Conservation (phyloP, 805 yeast species). For the Ogataea allantospora region DNA sequence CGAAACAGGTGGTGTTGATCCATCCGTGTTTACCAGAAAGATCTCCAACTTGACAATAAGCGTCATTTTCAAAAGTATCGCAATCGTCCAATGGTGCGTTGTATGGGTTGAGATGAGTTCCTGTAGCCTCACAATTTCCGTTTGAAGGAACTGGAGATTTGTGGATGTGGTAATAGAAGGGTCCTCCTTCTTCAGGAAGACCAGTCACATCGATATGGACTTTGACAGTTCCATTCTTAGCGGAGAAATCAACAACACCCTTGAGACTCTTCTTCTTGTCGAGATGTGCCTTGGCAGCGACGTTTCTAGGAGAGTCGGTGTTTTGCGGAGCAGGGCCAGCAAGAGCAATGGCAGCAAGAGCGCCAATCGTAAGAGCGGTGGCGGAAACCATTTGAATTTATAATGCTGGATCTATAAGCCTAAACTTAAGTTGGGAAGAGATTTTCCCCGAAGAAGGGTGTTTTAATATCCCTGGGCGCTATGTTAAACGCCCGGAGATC, state of each 20-base stretch:
- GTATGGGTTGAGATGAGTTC: conserved; percentile 64
- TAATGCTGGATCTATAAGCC: conserved; percentile 6
- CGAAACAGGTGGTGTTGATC: conserved; percentile 68
- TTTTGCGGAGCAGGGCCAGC: conserved; percentile 52
- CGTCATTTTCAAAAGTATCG: conserved; percentile 48
- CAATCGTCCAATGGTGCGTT: conserved; percentile 50
- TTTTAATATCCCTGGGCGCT: conserved; percentile 5
- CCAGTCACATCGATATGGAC: conserved; percentile 73
- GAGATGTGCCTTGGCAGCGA: conserved; percentile 58
- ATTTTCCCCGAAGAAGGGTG: conserved; percentile 5
- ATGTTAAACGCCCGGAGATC: conserved; percentile 3
- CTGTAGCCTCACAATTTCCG: conserved; percentile 54
- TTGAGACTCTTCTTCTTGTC: conserved; percentile 38
- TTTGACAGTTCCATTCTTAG: conserved; percentile 57
- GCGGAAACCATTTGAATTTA: conserved; percentile 20
- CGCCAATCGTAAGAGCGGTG: conserved; percentile 14
- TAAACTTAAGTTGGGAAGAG: conserved; percentile 1
- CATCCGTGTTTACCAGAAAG: conserved; percentile 76
- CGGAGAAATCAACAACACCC: conserved; percentile 59
- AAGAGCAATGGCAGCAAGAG: conserved; percentile 13
- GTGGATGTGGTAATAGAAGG: conserved; percentile 69
- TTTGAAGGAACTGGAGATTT: conserved; percentile 50
- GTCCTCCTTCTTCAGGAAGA: conserved; percentile 64
- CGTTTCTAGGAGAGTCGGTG: conserved; percentile 47
- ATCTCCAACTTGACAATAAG: conserved; percentile 69